These are phyloP conservation scores for Penicillium brasilianum DNA, from an alignment of 2,329 filamentous ascomycete genomes.

Conservation along the genomic window DNA sequence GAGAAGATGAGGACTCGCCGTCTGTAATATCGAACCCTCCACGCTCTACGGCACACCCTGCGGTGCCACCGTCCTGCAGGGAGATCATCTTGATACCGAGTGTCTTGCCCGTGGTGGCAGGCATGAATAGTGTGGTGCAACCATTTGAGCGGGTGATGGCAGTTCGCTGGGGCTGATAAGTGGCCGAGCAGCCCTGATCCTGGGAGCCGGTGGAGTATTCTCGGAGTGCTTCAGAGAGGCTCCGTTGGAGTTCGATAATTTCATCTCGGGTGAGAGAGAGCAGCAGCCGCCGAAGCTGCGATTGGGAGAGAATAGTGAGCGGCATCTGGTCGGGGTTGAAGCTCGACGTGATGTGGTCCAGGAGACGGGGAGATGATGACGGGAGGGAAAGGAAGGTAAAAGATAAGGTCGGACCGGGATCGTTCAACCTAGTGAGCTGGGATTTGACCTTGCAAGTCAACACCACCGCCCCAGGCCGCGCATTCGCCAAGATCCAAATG, in stretches of 20 bases:
- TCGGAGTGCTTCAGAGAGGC: constrained; percentile 64
- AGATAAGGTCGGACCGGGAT: neutral
- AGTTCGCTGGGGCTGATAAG: constrained; percentile 67
- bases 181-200: constrained; percentile 61
- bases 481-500: constrained; percentile 20
- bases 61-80: constrained; percentile 45
- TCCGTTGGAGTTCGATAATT: constrained; percentile 61
- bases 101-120: constrained; percentile 63
- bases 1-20: constrained; percentile 21
- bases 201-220: constrained; percentile 69
- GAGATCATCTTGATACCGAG: constrained; percentile 71
- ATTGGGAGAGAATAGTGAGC: constrained; percentile 63
- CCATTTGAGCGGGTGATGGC: constrained; percentile 65
- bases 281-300: constrained; percentile 61
- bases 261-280: constrained; percentile 62
- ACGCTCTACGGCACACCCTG: constrained; percentile 43
- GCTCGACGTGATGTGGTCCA: constrained; percentile 16
- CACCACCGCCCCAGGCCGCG: constrained; percentile 3
- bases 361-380: neutral
- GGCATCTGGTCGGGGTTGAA: constrained; percentile 52
- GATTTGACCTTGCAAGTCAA: constrained; percentile 1
- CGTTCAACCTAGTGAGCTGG: constrained; percentile 10
- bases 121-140: constrained; percentile 69
- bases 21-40: constrained; percentile 25
- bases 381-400: neutral